Conservation (phyloP, 2,329 filamentous ascomycete species). For the Ophiobolus disseminans region DNA sequence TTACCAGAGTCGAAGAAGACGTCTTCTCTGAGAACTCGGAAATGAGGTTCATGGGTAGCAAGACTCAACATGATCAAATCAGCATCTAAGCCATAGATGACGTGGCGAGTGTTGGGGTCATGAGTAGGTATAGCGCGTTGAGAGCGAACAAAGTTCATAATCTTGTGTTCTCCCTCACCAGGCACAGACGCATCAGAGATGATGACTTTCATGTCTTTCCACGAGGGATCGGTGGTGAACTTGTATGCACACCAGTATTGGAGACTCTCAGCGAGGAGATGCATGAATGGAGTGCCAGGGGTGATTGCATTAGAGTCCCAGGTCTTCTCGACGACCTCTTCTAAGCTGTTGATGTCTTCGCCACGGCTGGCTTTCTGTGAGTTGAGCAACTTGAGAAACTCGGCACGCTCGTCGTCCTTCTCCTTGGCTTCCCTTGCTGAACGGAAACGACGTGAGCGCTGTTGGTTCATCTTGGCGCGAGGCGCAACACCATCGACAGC, state of each 20-base stretch:
- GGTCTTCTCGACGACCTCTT: conserved; percentile 79
- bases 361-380: conserved; percentile 67
- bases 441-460: conserved; percentile 93
- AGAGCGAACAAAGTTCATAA: conserved; percentile 97
- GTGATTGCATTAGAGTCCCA: conserved; percentile 93
- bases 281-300: conserved; percentile 98
- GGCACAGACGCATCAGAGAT: conserved; percentile 98
- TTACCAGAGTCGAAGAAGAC: conserved; percentile 92
- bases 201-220: conserved; percentile 91
- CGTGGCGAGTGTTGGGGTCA: conserved; percentile 95
- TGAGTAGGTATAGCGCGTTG: conserved; percentile 90
- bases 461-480: conserved; percentile 99
- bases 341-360: conserved; percentile 65
- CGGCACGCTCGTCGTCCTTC: conserved; percentile 88
- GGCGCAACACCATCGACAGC: conserved; percentile 98
- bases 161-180: conserved; percentile 98
- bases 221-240: conserved; percentile 93
- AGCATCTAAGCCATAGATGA: conserved; percentile 97
- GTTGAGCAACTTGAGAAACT: conserved; percentile 83
- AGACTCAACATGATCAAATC: conserved; percentile 98
- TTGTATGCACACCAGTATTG: conserved; percentile 99
- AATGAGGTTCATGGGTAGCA: conserved; percentile 96
- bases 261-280: conserved; percentile 85
- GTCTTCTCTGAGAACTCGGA: conserved; percentile 93
- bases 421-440: conserved; percentile 93